Evolutionary conservation across 495 filamentous ascomycete genomes (phyloP).

Genomic region (Choiromyces venosus): DNA sequence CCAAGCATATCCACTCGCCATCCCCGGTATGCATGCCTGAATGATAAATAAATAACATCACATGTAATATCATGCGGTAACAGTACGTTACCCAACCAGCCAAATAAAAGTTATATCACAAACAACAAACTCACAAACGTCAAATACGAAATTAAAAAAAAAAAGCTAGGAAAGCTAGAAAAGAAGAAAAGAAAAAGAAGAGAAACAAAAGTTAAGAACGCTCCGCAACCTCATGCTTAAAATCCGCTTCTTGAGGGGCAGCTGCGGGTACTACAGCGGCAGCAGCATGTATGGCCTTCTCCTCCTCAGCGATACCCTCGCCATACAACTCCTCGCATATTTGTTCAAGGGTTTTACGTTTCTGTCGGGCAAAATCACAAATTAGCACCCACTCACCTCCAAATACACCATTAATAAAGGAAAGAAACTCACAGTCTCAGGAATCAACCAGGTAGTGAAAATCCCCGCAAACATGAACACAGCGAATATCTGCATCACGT

Average conservation of each 20-base stretch:
- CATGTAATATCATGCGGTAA: no score
- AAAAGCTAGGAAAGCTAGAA: no score
- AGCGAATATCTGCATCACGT: slow-evolving; percentile 74
- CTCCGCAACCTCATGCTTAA: not conserved
- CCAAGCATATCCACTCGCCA: no score
- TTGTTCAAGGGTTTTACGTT: slow-evolving; percentile 59
- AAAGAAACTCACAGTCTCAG: slow-evolving; percentile 53
- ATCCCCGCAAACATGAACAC: slow-evolving; percentile 69
- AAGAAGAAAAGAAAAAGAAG: no score
- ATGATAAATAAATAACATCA: no score
- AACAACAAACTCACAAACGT: no score
- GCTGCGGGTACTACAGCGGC: no score
- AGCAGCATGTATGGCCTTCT: slow-evolving; percentile 33
- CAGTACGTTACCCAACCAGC: no score
- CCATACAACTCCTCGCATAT: slow-evolving; percentile 49
- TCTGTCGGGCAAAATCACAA: slow-evolving; percentile 38
- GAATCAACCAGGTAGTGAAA: slow-evolving; percentile 61
- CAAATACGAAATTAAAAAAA: no score
- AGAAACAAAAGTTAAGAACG: no score
- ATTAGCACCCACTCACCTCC: not conserved
- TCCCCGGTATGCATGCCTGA: no score
- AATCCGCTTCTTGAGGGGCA: not conserved
- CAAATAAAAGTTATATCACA: no score
- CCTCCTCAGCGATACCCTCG: slow-evolving; percentile 34
- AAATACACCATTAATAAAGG: not conserved